Conservation (phyloP, 345 rosid species). For the Hypericum perforatum region DNA sequence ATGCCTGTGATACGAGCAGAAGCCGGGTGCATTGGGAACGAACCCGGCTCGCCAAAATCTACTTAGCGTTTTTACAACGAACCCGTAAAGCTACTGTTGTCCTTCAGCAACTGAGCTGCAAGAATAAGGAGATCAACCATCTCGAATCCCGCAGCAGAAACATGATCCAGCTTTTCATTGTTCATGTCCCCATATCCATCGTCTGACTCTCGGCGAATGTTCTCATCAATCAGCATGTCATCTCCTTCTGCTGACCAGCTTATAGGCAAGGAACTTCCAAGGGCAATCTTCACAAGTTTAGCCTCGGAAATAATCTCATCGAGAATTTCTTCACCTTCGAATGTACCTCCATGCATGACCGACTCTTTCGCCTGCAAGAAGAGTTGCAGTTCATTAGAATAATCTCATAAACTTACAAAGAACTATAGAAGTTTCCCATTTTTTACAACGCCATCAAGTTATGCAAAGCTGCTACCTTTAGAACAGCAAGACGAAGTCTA, state of each 20-base stretch:
- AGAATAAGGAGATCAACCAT: constrained; percentile 91
- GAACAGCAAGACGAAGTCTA: constrained; percentile 70
- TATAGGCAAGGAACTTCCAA: constrained; percentile 73
- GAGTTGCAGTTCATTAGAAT: not conserved
- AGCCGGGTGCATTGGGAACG: too few species aligned
- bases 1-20: too few species aligned
- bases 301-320: constrained; percentile 59
- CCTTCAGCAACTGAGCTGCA: constrained; percentile 58
- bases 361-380: constrained; percentile 53
- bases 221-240: constrained; percentile 27
- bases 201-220: constrained; percentile 6
- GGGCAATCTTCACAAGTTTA: constrained; percentile 75
- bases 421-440: not conserved
- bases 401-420: too few species aligned
- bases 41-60: too few species aligned
- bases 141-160: constrained; percentile 89
- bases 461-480: constrained; percentile 45
- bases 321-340: constrained; percentile 29
- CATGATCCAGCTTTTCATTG: constrained; percentile 50
- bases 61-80: not conserved
- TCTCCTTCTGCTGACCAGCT: constrained; percentile 86
- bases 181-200: constrained; percentile 21
- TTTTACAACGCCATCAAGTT: not conserved
- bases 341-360: constrained; percentile 22
- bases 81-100: constrained; percentile 9